A percentile compares a stretch with the other conserved stretches of the same genome.
Conservation (phyloP, 2,329 filamentous ascomycete genomes). For the Madurella mycetomatis region DNA sequence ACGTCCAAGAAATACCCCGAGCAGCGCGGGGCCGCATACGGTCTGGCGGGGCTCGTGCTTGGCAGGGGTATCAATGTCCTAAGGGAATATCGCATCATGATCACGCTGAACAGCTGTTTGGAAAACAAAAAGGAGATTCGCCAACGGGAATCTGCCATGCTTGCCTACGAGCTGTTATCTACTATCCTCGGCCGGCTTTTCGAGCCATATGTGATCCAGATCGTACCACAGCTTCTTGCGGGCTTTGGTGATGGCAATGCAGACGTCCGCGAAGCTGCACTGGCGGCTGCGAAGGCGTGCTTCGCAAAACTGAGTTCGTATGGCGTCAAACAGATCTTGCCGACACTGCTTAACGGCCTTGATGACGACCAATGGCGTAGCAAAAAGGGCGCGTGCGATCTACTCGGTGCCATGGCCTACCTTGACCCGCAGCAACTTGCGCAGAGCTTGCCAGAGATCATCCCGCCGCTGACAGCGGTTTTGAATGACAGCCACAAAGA, state of each 20-base stretch:
- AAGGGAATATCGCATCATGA: constrained; percentile 80
- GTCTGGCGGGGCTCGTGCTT: constrained; percentile 81
- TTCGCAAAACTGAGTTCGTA: constrained; percentile 92
- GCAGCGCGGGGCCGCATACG: constrained; percentile 90
- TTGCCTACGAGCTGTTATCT: constrained; percentile 88
- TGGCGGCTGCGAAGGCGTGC: constrained; percentile 90
- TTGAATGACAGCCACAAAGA: constrained; percentile 98
- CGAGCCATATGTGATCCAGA: constrained; percentile 93
- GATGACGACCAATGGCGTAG: constrained; percentile 97
- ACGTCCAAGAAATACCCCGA: constrained; percentile 88
- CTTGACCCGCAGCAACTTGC: constrained; percentile 93
- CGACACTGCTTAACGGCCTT: constrained; percentile 83
- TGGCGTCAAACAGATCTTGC: constrained; percentile 90
- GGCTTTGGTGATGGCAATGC: constrained; percentile 85
- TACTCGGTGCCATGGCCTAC: constrained; percentile 97
- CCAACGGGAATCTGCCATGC: constrained; percentile 79
- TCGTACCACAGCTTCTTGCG: constrained; percentile 82
- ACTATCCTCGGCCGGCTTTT: constrained; percentile 82
- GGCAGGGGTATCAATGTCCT: constrained; percentile 82
- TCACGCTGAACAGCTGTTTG: constrained; percentile 71
- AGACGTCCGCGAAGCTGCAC: constrained; percentile 87
- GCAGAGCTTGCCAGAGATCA: constrained; percentile 89
- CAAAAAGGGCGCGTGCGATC: constrained; percentile 96
- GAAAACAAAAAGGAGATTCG: constrained; percentile 94
- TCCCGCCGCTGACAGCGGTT: constrained; percentile 88